Conservation (phyloP, 2,329 filamentous ascomycete species). For the Exophiala bonariae region DNA sequence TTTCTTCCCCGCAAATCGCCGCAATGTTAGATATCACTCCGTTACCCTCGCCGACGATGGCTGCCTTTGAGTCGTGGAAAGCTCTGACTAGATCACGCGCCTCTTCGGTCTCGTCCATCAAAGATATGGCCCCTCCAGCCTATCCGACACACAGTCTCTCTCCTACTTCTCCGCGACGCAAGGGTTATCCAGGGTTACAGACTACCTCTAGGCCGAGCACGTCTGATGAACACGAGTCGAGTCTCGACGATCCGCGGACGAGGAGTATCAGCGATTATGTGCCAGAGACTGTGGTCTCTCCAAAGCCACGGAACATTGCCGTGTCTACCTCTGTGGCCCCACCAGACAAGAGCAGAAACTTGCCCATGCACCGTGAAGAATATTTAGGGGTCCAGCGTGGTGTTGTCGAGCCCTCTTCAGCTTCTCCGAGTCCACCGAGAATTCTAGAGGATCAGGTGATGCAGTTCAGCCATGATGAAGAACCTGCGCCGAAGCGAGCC, state of each 20-base stretch:
- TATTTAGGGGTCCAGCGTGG: conserved; percentile 79
- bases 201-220: conserved; percentile 20
- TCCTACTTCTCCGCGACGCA: conserved; percentile 32
- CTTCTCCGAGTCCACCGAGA: conserved; percentile 77
- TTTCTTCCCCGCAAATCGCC: conserved; percentile 72
- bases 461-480: conserved; percentile 39
- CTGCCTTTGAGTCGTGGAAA: conserved; percentile 67
- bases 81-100: conserved; percentile 46
- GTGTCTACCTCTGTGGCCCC: conserved; percentile 61
- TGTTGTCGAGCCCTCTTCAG: conserved; percentile 58
- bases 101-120: conserved; percentile 41
- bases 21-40: conserved; percentile 79
- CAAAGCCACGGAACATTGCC: conserved; percentile 69
- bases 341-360: conserved; percentile 48
- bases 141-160: conserved; percentile 14
- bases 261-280: conserved; percentile 87
- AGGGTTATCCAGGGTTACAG: conserved; percentile 43
- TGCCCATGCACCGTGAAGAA: conserved; percentile 70
- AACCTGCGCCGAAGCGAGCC: conserved; percentile 23
- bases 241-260: conserved; percentile 54
- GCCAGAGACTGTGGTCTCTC: conserved; percentile 68
- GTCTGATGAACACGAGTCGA: conserved; percentile 22
- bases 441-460: conserved; percentile 61
- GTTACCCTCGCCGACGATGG: conserved; percentile 72
- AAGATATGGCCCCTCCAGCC: conserved; percentile 21